Evolutionary conservation across 139 green algal genomes (phyloP).

Genomic region (Desmodesmus armatus): DNA sequence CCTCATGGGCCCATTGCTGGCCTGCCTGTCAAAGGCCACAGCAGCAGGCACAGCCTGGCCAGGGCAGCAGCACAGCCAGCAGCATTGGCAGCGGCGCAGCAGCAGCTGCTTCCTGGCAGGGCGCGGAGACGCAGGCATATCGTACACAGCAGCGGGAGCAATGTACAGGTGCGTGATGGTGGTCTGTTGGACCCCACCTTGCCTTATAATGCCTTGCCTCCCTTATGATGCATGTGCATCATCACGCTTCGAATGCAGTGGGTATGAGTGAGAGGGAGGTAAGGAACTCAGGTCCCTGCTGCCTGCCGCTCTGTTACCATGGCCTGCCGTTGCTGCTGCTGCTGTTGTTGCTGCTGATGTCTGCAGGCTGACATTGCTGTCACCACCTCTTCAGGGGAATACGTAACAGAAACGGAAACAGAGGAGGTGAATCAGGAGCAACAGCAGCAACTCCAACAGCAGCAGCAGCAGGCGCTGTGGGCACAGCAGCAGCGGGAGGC

Average conservation of each 20-base stretch:
- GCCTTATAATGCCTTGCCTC: no score
- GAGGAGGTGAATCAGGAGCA: constrained; percentile 2
- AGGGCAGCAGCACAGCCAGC: background rate
- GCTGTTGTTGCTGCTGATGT: background rate
- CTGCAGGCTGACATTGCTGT: background rate
- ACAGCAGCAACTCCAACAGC: constrained; percentile 37
- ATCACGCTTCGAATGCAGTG: no score
- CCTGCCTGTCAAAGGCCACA: background rate
- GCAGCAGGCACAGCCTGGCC: no score
- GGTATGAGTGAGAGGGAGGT: no score
- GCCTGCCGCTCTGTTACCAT: no score
- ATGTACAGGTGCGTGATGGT: constrained; percentile 17
- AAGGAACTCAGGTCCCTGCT: no score
- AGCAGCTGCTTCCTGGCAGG: no score
- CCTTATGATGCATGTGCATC: no score
- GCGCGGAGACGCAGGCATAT: background rate
- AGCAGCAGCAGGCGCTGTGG: constrained; percentile 1
- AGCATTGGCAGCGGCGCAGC: background rate
- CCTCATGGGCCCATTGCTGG: constrained; percentile 7
- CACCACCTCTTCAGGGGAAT: background rate
- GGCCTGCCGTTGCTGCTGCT: background rate
- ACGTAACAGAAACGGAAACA: background rate
- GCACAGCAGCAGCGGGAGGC: constrained; percentile 1
- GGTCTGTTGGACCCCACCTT: no score
- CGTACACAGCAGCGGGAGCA: background rate